Percentiles rank a stretch among this genome's conserved stretches.
phyloP scores from a whole-genome alignment of 108 stramenopile genomes.

The Skeletonema costatum region DNA sequence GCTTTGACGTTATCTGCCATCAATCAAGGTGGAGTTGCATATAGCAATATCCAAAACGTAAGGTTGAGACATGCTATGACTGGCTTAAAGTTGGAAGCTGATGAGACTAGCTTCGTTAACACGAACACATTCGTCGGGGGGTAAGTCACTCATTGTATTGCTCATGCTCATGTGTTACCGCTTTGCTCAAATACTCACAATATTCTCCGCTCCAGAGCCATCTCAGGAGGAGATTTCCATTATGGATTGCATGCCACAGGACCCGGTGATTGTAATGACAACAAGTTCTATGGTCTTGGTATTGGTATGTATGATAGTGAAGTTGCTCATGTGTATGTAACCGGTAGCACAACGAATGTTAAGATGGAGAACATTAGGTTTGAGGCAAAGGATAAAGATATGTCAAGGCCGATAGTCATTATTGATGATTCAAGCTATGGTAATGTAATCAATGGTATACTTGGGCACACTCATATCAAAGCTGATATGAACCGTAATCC shows the following conservation, averaged over 20 bases:
- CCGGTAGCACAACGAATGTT: constrained; percentile 35
- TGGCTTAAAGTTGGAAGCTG: constrained; percentile 19
- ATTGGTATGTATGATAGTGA: constrained; percentile 14
- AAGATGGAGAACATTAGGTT: constrained; percentile 11
- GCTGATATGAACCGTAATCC: constrained; percentile 29
- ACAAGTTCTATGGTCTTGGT: constrained; percentile 29
- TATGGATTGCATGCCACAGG: constrained; percentile 18
- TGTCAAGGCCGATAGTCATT: constrained; percentile 17
- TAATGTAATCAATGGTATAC: constrained; percentile 35
- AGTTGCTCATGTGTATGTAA: constrained; percentile 25
- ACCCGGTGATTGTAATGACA: constrained; percentile 35
- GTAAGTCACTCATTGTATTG: too few species aligned
- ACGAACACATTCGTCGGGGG: too few species aligned
- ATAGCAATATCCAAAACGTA: constrained; percentile 17
- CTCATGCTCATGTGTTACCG: neutral
- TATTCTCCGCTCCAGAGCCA: constrained; percentile 2
- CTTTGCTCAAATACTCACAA: neutral
- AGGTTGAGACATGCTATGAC: constrained; percentile 30
- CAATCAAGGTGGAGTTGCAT: constrained; percentile 22
- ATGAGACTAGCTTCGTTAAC: constrained; percentile 29
- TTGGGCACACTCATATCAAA: constrained; percentile 28
- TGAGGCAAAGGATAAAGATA: constrained; percentile 17
- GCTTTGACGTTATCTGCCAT: constrained; percentile 11
- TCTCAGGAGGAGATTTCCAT: constrained; percentile 25
- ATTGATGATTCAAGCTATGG: constrained; percentile 37